phyloP scores from a whole-genome alignment of 805 yeast species.

The Kluyveromyces nonfermentans region DNA sequence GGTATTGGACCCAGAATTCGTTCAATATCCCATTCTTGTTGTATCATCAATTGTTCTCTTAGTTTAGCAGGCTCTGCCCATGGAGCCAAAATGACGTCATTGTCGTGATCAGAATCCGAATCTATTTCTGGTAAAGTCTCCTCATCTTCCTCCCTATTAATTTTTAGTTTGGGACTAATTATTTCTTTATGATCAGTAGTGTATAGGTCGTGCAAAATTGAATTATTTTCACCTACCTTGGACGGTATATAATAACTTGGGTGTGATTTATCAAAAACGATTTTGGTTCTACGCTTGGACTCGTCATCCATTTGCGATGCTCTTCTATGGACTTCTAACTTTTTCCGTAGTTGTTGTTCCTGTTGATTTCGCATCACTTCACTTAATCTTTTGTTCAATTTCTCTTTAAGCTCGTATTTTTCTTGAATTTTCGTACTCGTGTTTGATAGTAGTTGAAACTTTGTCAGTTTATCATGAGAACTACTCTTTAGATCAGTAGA shows the following conservation, averaged over 20 bases:
- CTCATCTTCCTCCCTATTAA: slow-evolving; percentile 9
- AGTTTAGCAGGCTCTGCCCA: slow-evolving; percentile 60
- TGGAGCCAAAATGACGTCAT: slow-evolving; percentile 40
- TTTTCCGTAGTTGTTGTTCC: slow-evolving; percentile 18
- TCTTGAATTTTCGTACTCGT: slow-evolving; percentile 10
- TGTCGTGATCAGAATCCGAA: slow-evolving; percentile 45
- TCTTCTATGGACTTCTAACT: slow-evolving; percentile 20
- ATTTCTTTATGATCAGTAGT: slow-evolving; percentile 24
- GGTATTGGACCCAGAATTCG: slow-evolving; percentile 68
- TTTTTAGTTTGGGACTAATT: slow-evolving; percentile 11
- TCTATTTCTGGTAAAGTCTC: slow-evolving; percentile 37
- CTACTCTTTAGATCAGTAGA: neutral
- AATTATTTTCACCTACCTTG: slow-evolving; percentile 3
- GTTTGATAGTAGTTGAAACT: slow-evolving; percentile 22
- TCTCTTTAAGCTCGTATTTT: slow-evolving; percentile 22
- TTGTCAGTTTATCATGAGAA: slow-evolving; percentile 21
- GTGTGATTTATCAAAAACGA: slow-evolving; percentile 3
- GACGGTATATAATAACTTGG: neutral
- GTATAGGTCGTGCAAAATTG: slow-evolving; percentile 21
- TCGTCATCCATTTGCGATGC: slow-evolving; percentile 21
- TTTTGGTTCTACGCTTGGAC: slow-evolving; percentile 13
- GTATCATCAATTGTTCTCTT: slow-evolving; percentile 34
- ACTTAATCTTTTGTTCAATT: slow-evolving; percentile 23
- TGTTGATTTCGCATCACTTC: slow-evolving; percentile 27
- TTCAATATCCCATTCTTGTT: slow-evolving; percentile 54